Conservation (phyloP, 352 stramenopile species). For the Phytopythium vexans region DNA sequence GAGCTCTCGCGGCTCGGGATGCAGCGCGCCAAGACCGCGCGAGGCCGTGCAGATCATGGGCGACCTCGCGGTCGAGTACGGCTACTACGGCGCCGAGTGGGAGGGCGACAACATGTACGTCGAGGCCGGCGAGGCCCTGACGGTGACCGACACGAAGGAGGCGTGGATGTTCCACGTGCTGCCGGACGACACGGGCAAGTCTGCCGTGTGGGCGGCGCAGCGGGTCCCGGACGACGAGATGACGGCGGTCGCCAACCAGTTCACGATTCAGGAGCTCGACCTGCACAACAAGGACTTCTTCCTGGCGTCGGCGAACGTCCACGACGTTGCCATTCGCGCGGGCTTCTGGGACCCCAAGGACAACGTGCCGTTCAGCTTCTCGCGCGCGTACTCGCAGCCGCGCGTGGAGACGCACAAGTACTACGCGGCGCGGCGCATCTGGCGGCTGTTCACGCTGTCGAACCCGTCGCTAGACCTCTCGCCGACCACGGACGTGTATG, state of each 20-base stretch:
- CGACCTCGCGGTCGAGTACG: conserved; percentile 88
- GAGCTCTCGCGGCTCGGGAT: conserved; percentile 87
- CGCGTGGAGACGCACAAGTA: conserved; percentile 52
- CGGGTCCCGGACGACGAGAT: conserved; percentile 86
- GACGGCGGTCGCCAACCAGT: conserved; percentile 91
- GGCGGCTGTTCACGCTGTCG: conserved; percentile 85
- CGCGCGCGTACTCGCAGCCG: conserved; percentile 75
- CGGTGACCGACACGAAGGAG: conserved; percentile 88
- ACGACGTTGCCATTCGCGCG: conserved; percentile 83
- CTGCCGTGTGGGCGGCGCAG: conserved; percentile 93
- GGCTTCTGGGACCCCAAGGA: conserved; percentile 65
- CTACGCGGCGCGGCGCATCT: conserved; percentile 90
- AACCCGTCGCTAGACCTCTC: conserved; percentile 68
- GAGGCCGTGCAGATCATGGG: conserved; percentile 91
- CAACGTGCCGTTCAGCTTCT: conserved; percentile 86
- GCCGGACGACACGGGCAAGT: conserved; percentile 89
- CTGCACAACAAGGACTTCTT: conserved; percentile 77
- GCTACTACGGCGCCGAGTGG: conserved; percentile 92
- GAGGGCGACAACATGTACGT: conserved; percentile 53
- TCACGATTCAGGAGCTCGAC: conserved; percentile 91
- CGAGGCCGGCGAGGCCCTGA: conserved; percentile 89
- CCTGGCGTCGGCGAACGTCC: conserved; percentile 87
- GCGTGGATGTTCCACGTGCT: conserved; percentile 96
- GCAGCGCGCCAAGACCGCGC: conserved; percentile 77
- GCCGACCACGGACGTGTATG: conserved; percentile 67